Base-by-base conservation (phyloP, 768 basidiomycete genomes). In the Boletus barrowsii region DNA sequence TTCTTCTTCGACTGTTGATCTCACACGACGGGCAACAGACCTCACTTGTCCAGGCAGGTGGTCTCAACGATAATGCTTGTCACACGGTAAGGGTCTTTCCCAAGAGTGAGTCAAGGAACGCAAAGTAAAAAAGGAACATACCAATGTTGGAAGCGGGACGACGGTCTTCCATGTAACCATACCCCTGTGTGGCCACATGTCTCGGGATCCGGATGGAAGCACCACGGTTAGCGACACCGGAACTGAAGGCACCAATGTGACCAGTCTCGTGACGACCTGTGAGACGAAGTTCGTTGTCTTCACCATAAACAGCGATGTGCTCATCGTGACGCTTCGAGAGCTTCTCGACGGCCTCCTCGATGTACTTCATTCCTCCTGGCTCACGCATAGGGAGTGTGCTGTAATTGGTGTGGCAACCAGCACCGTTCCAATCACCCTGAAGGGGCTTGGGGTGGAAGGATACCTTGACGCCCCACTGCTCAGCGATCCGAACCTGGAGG, bases 391-490 rank as follows among this genome's bases (percentile, higher is more conserved):
- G 80, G 73, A 88, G 86, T 64, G 97, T 98, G 67, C 88, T 91
- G 83, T 83, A 98, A 86, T 98, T 99, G 78, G 89, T 90, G 83
- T 98, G 96, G 80, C 90, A 92, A 51, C 97, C 97, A 61, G 97
- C 97, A 68, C 97, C 97, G 75, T 99, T 99, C 97, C 97, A 99
- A 72, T 99, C 97, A 60, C 97, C 97, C 60, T 76, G 68, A 67
- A 98, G 88, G 57, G 95, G 95, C 74, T 99, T 99, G 70, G 97
- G 97, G 82, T 99, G 97, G 94, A 98, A 94, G 60, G 97, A 97
- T 59, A 98, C 95, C 73, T 93, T 95, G 76, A 94, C 73, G 58
- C 86, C 90, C 93, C 94, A 97, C 75, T 98, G 94, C 75, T 98
- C 97, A 61, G 96, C 94, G 62, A 97, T 87, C 62, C 97, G 90